Base-by-base conservation (phyloP, 495 filamentous ascomycete genomes). In the Hypoxylon fragiforme region DNA sequence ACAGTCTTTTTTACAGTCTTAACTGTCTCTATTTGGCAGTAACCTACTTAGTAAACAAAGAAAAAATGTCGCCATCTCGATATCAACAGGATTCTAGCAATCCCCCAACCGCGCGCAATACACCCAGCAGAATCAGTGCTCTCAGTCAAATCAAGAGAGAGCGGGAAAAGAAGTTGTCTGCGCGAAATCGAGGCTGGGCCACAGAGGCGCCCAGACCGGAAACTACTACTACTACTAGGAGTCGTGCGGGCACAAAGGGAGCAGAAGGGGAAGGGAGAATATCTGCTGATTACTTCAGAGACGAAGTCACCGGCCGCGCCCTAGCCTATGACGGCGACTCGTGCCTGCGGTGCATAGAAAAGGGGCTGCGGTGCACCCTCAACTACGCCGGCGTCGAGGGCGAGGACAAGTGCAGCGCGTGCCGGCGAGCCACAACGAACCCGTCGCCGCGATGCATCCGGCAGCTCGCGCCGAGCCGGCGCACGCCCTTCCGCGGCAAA, bases 311-410 rank as follows among this genome's bases (percentile, higher is more conserved):
- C 0, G 64, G 64, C 7, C 38, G 54, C 2, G n/a, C 4, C 2
- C 12, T 67, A 1, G 46, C 52, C 6, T 37, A 65, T 0, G 42
- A 56, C 18, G 58, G 51, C 1, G 47, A 26, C 0, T 46, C 47
- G 12, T 67, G 65, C 18, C 26, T 65, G 1, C 32, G 62, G 19
- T 67, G 65, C 16, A 40, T 31, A 0, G 54, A 63, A 18, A 67
- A 65, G 32, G 55, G 35, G 1, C 65, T 67, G 3, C 35, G 30
- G n/a, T 67, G 65, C 42, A 67, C 65, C 3, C 50, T 67, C 1
- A 54, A 49, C 8, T 65, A 48, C 38, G 0, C 60, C 11, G 62
- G 55, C 1, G 41, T 51, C 8, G 54, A 57, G 3, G 22, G n/a
- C 0, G 58, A 42, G 4, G 36, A 8, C 1, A 50, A 54, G 37